Base-by-base conservation (phyloP, 2,329 filamentous ascomycete genomes). In the Apiospora hydei region DNA sequence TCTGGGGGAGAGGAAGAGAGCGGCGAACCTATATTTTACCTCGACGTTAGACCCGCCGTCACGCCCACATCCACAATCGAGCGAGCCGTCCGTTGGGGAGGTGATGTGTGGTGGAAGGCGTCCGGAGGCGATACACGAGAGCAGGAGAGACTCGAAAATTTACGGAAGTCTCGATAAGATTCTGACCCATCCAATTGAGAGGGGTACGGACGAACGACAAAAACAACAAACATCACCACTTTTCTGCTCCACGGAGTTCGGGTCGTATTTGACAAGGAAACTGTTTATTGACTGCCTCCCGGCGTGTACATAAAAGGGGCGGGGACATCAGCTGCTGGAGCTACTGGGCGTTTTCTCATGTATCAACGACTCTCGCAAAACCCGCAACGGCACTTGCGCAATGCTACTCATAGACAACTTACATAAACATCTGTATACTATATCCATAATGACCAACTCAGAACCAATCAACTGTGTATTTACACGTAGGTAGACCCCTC, bases 1-100 rank as follows among this genome's bases (percentile, higher is more conserved):
- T 92, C 93, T 46, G 96, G 91, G 7, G 91, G 92, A 34, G 94
- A 97, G 79, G 94, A 97, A 78, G 90, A 92, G 2, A 93, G 90
- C 0, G 96, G 95, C 44, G 94, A 98, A 80, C 96, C 96, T 3
- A 95, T 98, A 8, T 99, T 99, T 85, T 98, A 92, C 81, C 89
- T 99, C 71, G 96, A 99, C 80, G 96, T 99, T 26, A 89, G 96
- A 74, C 96, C 96, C 1, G 96, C 96, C 4, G 84, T 98, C 57
- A 94, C 94, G 0, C 95, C 95, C 3, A 92, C 89, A 0, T 92
- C 92, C 38, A 93, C 94, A 0, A 90, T 91, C 3, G 96, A 98
- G 85, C 89, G 96, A 69, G 83, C 95, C 73, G 90, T 98, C 80
- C 87, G 95, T 78, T 98, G 95, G 94, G 74, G 95, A 69, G 95